Conservation (phyloP, 352 stramenopile species). For the Phytophthora pisi region DNA sequence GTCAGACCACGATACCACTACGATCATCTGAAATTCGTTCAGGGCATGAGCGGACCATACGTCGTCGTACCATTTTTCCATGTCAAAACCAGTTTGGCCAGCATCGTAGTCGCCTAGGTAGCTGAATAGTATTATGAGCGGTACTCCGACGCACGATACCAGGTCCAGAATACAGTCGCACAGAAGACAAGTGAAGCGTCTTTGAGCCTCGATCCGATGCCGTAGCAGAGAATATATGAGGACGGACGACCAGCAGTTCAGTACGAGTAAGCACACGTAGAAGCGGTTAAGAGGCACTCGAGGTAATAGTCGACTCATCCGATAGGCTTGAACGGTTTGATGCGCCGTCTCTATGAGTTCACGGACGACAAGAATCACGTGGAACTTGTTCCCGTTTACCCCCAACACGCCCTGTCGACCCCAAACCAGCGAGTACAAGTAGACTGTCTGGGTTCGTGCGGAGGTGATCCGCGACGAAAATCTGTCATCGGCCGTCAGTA, state of each 20-base stretch:
- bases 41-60: conserved; percentile 24
- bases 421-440: background rate
- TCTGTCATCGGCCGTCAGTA: background rate
- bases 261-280: conserved; percentile 7
- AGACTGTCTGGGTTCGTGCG: background rate
- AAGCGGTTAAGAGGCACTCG: background rate
- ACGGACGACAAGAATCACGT: background rate
- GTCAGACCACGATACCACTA: conserved; percentile 27
- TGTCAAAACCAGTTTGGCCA: conserved; percentile 13
- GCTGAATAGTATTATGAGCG: conserved; percentile 14
- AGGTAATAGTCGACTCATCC: conserved; percentile 10
- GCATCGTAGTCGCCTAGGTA: conserved; percentile 33
- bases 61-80: conserved; percentile 32
- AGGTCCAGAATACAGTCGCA: conserved; percentile 33
- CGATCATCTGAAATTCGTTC: conserved; percentile 33
- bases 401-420: background rate
- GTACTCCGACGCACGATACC: conserved; percentile 27
- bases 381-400: conserved; percentile 6
- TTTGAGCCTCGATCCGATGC: conserved; percentile 1
- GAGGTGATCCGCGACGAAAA: background rate
- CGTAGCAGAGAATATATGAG: conserved; percentile 11
- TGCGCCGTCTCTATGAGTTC: conserved; percentile 10
- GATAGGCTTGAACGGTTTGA: conserved; percentile 13
- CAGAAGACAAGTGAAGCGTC: conserved; percentile 31
- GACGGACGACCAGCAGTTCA: conserved; percentile 17